phyloP scores from a whole-genome alignment of 2,329 filamentous ascomycete genomes.

The Juglanconis juglandina region DNA sequence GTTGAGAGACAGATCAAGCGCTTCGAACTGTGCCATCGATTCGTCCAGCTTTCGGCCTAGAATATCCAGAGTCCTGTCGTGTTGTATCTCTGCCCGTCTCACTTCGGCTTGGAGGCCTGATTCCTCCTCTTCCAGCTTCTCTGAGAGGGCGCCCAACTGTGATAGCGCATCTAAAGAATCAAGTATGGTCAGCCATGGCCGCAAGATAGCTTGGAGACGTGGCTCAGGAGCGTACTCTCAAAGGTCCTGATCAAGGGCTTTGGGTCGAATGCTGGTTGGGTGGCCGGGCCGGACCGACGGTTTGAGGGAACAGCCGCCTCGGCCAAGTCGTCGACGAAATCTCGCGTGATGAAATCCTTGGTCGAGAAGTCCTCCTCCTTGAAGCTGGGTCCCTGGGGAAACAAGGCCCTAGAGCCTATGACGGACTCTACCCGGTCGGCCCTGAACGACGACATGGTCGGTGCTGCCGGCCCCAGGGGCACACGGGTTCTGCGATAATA shows the following conservation, averaged over 20 bases:
- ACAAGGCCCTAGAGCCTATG: slow-evolving; percentile 60
- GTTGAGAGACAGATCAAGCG: slow-evolving; percentile 79
- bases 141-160: slow-evolving; percentile 67
- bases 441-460: slow-evolving; percentile 29
- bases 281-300: slow-evolving; percentile 69
- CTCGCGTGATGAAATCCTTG: slow-evolving; percentile 95
- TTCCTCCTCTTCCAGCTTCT: slow-evolving; percentile 84
- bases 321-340: slow-evolving; percentile 92
- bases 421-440: slow-evolving; percentile 34
- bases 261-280: slow-evolving; percentile 71
- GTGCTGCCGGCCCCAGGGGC: slow-evolving; percentile 40
- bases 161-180: slow-evolving; percentile 54
- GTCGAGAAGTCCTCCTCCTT: slow-evolving; percentile 83
- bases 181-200: slow-evolving; percentile 24
- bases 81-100: slow-evolving; percentile 84
- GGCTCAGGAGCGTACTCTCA: slow-evolving; percentile 54
- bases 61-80: slow-evolving; percentile 85
- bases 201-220: not conserved
- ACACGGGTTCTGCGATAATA: slow-evolving; percentile 9
- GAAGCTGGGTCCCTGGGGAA: slow-evolving; percentile 77
- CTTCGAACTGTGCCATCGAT: slow-evolving; percentile 88
- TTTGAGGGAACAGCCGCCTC: slow-evolving; percentile 77
- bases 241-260: slow-evolving; percentile 96
- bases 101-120: slow-evolving; percentile 89
- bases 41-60: slow-evolving; percentile 86